Percentiles rank a stretch among this genome's conserved stretches.
Evolutionary conservation across 805 yeast species (phyloP).

Genomic region (Candida glaebosa): DNA sequence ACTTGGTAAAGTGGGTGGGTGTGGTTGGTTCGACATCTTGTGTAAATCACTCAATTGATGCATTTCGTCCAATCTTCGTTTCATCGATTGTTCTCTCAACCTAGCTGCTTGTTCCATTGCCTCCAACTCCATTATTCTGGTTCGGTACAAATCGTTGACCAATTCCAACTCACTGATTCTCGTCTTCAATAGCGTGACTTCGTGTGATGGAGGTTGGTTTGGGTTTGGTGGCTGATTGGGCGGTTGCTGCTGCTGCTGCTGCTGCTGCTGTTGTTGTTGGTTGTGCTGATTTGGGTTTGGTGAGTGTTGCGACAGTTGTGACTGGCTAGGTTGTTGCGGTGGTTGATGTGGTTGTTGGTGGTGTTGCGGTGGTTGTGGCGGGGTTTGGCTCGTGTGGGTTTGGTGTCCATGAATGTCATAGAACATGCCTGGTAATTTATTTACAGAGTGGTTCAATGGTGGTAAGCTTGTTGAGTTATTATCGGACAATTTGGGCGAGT

Average conservation of each 20-base stretch:
- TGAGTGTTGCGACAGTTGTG: conserved; percentile 9
- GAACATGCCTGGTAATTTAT: neutral
- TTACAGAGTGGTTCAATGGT: conserved; percentile 3
- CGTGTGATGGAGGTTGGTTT: conserved; percentile 17
- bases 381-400: conserved; percentile 8
- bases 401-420: conserved; percentile 4
- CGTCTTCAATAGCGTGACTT: conserved; percentile 52
- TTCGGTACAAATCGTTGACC: conserved; percentile 82
- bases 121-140: conserved; percentile 81
- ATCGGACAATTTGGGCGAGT: neutral
- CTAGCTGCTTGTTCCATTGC: conserved; percentile 57
- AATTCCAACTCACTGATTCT: conserved; percentile 84
- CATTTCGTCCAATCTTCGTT: conserved; percentile 46
- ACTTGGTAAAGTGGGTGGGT: conserved; percentile 5
- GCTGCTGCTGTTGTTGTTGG: conserved; percentile 11
- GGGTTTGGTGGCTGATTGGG: conserved; percentile 9
- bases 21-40: conserved; percentile 1
- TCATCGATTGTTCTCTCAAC: conserved; percentile 45
- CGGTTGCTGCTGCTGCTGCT: conserved; percentile 10
- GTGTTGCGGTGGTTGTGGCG: conserved; percentile 5
- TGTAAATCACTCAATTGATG: conserved; percentile 10
- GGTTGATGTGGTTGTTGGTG: conserved; percentile 4
- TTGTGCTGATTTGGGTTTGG: conserved; percentile 10
- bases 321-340: conserved; percentile 7
- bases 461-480: conserved; percentile 3